A percentile compares a stretch with the other conserved stretches of the same genome.
These are phyloP conservation scores for Termitomyces sp. DNA, from an alignment of 768 basidiomycete genomes.

Conservation along the genomic window DNA sequence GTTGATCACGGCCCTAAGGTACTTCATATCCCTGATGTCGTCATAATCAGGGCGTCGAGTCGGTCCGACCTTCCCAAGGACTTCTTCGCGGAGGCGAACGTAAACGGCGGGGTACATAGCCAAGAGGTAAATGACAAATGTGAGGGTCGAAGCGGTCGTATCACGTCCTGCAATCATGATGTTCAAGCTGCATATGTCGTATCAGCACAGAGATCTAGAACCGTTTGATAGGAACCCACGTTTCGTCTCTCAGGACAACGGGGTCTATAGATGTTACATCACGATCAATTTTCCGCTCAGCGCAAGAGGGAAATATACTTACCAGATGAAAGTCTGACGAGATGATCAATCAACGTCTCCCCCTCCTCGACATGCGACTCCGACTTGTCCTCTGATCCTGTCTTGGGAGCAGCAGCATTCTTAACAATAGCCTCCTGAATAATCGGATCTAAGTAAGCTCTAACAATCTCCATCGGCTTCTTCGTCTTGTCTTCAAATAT, in stretches of 20 bases:
- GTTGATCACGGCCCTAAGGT: slow-evolving; percentile 61
- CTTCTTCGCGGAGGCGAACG: slow-evolving; percentile 50
- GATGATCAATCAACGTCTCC: slow-evolving; percentile 52
- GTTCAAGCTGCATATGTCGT: slow-evolving; percentile 29
- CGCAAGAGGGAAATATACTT: not conserved
- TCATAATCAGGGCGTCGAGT: slow-evolving; percentile 48
- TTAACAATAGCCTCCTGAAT: slow-evolving; percentile 47
- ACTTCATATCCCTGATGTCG: slow-evolving; percentile 61
- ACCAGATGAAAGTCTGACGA: slow-evolving; percentile 48
- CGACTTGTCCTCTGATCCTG: slow-evolving; percentile 21
- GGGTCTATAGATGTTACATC: slow-evolving; percentile 25
- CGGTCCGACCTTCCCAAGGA: slow-evolving; percentile 47
- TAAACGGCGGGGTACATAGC: slow-evolving; percentile 48
- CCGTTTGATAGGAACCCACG: slow-evolving; percentile 21
- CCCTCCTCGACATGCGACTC: slow-evolving; percentile 33
- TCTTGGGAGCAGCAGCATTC: slow-evolving; percentile 9
- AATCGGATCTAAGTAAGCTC: slow-evolving; percentile 50
- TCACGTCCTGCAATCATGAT: slow-evolving; percentile 48
- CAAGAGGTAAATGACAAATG: slow-evolving; percentile 41
- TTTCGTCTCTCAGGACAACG: slow-evolving; percentile 46
- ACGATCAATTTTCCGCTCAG: not conserved
- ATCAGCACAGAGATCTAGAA: not conserved
- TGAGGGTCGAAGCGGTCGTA: slow-evolving; percentile 42
- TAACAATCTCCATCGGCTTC: slow-evolving; percentile 49
- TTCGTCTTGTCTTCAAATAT: slow-evolving; percentile 42